Base-by-base conservation (phyloP, 108 stramenopile genomes). In the Nannochloropsis gaditana region DNA sequence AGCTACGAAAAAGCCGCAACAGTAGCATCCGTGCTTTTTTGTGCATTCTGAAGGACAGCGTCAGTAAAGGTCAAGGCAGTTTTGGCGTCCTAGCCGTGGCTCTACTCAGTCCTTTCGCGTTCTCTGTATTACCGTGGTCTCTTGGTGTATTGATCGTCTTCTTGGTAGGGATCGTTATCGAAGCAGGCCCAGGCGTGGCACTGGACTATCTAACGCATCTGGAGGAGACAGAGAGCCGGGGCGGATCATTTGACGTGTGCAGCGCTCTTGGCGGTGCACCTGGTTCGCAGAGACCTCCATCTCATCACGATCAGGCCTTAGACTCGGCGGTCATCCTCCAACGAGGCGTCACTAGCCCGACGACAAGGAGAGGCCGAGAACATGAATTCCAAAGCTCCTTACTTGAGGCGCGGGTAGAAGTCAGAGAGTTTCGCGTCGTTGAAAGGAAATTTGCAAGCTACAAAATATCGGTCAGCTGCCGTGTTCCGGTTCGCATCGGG, bases 381-480 rank as follows among this genome's bases (percentile, higher is more conserved):
- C 31, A 31, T 31, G 31, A 1, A 31, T 31, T 31, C 31, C 31
- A 31, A 31, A 31, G 5, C n/a, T 73, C 59, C n/a, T 73, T 73
- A n/a, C n/a, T 73, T 73, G 59, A n/a, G n/a, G 59, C 59, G 59
- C n/a, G 2, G 2, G 0, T 73, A 6, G 59, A 73, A n/a, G n/a
- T 73, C 59, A 73, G n/a, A n/a, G 59, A 15, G n/a, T 73, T 73
- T 73, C 59, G 59, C 19, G 59, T 73, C 19, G 59, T 73, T 4
- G 59, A 73, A 73, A 73, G 59, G n/a, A 73, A n/a, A 15, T 73
- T 73, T n/a, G 59, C 59, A n/a, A 73, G 59, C 59, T 73, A 73
- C 59, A 73, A 73, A 8, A n/a, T 73, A n/a, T 15, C 59, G 8
- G 59, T 73, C 19, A 73, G 19, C 3, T 73, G 59, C n/a, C 2